Evolutionary conservation across 148 eudicot genomes (phyloP).

Genomic region (Polygonum maritimum): DNA sequence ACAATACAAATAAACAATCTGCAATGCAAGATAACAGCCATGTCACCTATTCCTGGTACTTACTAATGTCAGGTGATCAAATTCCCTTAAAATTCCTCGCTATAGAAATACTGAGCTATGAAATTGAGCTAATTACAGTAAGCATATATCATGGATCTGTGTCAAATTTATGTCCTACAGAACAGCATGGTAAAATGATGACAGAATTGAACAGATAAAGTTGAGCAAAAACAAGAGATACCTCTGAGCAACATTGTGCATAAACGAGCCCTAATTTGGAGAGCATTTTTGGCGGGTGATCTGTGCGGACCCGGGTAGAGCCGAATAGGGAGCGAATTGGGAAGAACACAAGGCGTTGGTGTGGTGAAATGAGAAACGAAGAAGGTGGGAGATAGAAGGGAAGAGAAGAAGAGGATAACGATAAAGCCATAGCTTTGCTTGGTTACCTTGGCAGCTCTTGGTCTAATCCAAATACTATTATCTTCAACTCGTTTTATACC

Average conservation of each 20-base stretch:
- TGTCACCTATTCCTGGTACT: not conserved
- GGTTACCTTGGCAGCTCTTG: not conserved
- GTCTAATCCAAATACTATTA: not conserved
- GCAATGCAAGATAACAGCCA: not conserved
- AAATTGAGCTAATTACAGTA: not conserved
- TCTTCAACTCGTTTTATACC: not conserved
- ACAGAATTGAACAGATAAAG: not conserved
- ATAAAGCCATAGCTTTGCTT: constrained; percentile 7
- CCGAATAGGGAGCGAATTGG: not conserved
- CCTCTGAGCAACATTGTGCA: constrained; percentile 7
- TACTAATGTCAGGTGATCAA: not conserved
- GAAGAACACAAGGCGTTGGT: not conserved
- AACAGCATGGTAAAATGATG: not conserved
- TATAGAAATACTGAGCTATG: not conserved
- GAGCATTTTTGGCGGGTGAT: not conserved
- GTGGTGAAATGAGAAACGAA: not conserved
- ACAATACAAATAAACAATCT: not conserved
- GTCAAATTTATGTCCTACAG: not conserved
- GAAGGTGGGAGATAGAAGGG: not conserved
- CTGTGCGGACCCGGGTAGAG: not conserved
- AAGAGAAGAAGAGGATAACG: constrained; percentile 1
- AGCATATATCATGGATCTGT: not conserved
- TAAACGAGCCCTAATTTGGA: not conserved
- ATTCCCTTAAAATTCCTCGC: not conserved
- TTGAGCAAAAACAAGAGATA: not conserved